Evolutionary conservation across 148 eudicot species (phyloP).

Genomic region (Salicornia ramosissima): DNA sequence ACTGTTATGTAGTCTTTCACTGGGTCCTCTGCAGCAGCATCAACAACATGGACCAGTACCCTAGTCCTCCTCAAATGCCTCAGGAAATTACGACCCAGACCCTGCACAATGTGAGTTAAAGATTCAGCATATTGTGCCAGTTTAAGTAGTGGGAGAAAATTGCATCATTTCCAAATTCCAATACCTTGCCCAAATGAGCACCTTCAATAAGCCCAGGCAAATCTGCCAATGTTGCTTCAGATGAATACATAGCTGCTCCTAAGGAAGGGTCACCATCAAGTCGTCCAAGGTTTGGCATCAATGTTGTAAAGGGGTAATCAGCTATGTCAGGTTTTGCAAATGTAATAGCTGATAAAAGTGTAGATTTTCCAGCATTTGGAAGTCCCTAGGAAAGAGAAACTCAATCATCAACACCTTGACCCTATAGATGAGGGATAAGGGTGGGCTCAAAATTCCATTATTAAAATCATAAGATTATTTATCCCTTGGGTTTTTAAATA

Average conservation of each 20-base stretch:
- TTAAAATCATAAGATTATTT: too few species aligned
- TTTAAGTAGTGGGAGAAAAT: background rate
- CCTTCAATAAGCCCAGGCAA: slow-evolving; percentile 94
- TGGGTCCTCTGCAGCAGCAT: slow-evolving; percentile 84
- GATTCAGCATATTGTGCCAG: slow-evolving; percentile 10
- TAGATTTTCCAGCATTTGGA: slow-evolving; percentile 98
- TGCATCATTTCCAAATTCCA: slow-evolving; percentile 18
- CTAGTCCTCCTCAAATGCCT: slow-evolving; percentile 93
- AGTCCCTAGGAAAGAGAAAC: slow-evolving; percentile 56
- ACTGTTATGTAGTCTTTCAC: slow-evolving; percentile 79
- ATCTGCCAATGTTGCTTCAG: slow-evolving; percentile 95
- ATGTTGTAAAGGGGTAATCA: slow-evolving; percentile 95
- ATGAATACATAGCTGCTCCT: slow-evolving; percentile 72
- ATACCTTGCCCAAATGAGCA: slow-evolving; percentile 95
- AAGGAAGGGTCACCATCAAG: slow-evolving; percentile 91
- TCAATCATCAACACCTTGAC: slow-evolving; percentile 1
- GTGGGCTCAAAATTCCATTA: too few species aligned
- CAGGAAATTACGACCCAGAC: slow-evolving; percentile 92
- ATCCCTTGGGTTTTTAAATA: too few species aligned
- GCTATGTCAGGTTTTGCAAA: slow-evolving; percentile 96
- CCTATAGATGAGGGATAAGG: background rate
- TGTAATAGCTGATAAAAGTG: slow-evolving; percentile 80
- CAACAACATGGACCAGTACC: slow-evolving; percentile 90
- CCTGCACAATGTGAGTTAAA: slow-evolving; percentile 41
- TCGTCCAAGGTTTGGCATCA: slow-evolving; percentile 98